Evolutionary conservation across 805 yeast genomes (phyloP).

Genomic region (Kazachstania bromeliacearum): DNA sequence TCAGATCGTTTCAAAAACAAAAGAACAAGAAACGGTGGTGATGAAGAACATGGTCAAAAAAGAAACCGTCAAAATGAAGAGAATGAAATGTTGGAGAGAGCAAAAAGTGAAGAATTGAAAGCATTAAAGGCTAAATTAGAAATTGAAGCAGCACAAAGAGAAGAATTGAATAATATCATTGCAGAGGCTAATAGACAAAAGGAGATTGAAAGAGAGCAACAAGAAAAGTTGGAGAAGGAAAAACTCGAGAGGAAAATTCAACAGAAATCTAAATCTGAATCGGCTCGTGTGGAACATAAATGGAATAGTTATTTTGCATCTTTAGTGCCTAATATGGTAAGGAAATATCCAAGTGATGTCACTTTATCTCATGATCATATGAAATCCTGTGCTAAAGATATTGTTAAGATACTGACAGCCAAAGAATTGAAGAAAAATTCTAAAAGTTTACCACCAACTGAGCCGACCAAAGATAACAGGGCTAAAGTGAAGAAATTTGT

Average conservation of each 20-base stretch:
- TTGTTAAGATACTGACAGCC: conserved; percentile 53
- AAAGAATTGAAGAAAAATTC: conserved; percentile 48
- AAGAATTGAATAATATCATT: conserved; percentile 11
- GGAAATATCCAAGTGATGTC: conserved; percentile 46
- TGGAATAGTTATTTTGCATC: conserved; percentile 50
- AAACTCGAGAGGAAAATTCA: conserved; percentile 17
- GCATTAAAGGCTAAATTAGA: conserved; percentile 17
- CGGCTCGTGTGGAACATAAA: conserved; percentile 18
- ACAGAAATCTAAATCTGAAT: conserved; percentile 11
- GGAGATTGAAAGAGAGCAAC: conserved; percentile 16
- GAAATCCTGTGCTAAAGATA: conserved; percentile 71
- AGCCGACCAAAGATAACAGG: conserved; percentile 54
- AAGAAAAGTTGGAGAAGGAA: conserved; percentile 13
- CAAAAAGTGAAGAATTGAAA: conserved; percentile 19
- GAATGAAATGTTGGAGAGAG: conserved; percentile 17
- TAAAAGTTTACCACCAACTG: conserved; percentile 37
- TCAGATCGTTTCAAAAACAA: not conserved
- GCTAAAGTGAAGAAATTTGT: conserved; percentile 61
- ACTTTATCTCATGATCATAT: conserved; percentile 58
- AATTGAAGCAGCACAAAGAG: conserved; percentile 21
- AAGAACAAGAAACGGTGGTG: not conserved
- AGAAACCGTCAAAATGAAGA: conserved; percentile 22
- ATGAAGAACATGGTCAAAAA: conserved; percentile 2
- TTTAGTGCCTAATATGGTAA: conserved; percentile 69
- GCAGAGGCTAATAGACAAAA: conserved; percentile 20